Base-by-base conservation (phyloP, 768 basidiomycete species). In the Amanita molliuscula region DNA sequence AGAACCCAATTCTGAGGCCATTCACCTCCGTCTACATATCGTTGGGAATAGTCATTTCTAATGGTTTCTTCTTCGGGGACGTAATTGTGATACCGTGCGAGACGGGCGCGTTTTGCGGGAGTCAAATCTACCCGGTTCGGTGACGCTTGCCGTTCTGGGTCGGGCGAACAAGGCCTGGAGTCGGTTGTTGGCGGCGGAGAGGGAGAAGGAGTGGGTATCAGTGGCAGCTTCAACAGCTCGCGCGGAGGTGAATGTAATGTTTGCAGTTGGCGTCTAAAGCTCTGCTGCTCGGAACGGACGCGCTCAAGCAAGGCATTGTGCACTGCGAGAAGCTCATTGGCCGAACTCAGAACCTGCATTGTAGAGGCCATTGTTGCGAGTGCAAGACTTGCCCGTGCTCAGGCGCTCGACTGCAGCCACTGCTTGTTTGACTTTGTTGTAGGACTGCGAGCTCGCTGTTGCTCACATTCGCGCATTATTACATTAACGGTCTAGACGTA, bases 51-150 rank as follows among this genome's bases (percentile, higher is more conserved):
- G 68, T 99, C 94, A 58, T 96, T 98, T 43, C 96, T 77, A 38
- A 99, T 88, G 0, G 93, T 97, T 64, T 99, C 95, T 61, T 99
- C 95, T 54, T 92, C 90, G 1, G 88, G 84, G 13, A 93, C 76
- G 56, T 95, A 94, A 60, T 94, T 93, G 29, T 63, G 62, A 55
- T 89, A 92, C 31, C 85, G 74, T 18, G 76, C 72, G 5, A 78
- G 68, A 3, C 88, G 76, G 0, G 86, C 85, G 3, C 79, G 78
- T 61, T 92, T 92, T 5, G 80, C 75, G n/a, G 81, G 81, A 0
- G 82, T 76, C 4, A 63, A 62, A 43, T 76, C 75, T 21, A 60
- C 54, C 25, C 69, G 66, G 16, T 69, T 62, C 33, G 9, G 18
- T 23, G 60, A 65, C 8, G 67, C 65, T 9, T 68, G 64, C 1